Conservation (phyloP, 306 rosid genomes). For the Casuarina glauca region DNA sequence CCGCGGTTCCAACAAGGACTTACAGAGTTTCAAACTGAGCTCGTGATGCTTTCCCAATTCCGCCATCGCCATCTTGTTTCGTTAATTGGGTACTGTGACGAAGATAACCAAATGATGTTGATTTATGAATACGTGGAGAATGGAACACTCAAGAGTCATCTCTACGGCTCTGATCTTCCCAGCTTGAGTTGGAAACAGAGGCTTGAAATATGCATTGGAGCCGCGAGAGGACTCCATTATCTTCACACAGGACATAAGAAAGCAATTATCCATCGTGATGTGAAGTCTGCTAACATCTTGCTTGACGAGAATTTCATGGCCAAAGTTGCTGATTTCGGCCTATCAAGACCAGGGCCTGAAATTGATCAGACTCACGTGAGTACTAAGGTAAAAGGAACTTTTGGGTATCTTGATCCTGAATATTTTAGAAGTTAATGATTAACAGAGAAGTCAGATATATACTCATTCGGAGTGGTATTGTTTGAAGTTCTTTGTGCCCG, state of each 20-base stretch:
- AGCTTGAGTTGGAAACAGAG: conserved; percentile 86
- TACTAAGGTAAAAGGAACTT: too few species aligned
- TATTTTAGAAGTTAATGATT: too few species aligned
- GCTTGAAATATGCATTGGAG: conserved; percentile 85
- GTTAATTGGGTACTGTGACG: conserved; percentile 87
- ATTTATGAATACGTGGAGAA: conserved; percentile 90
- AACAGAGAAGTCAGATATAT: too few species aligned
- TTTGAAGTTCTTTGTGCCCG: too few species aligned
- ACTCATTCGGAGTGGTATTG: too few species aligned
- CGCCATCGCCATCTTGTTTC: conserved; percentile 95
- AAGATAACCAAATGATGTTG: conserved; percentile 84
- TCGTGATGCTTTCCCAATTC: conserved; percentile 87
- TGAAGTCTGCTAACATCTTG: conserved; percentile 72
- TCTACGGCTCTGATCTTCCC: conserved; percentile 70
- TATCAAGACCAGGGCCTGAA: too few species aligned
- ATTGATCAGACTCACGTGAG: too few species aligned
- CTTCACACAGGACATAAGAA: conserved; percentile 91
- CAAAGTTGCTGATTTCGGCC: too few species aligned
- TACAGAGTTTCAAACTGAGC: conserved; percentile 83
- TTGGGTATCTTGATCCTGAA: too few species aligned
- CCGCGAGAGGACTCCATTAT: conserved; percentile 94
- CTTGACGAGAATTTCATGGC: too few species aligned
- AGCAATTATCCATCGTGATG: conserved; percentile 92
- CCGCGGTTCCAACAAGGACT: conserved; percentile 85
- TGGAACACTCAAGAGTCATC: conserved; percentile 85